Percentiles rank a stretch among this genome's conserved stretches.
These are phyloP conservation scores for Dactylellina haptotyla DNA, from an alignment of 2,329 filamentous ascomycete species.

Conservation along the genomic window DNA sequence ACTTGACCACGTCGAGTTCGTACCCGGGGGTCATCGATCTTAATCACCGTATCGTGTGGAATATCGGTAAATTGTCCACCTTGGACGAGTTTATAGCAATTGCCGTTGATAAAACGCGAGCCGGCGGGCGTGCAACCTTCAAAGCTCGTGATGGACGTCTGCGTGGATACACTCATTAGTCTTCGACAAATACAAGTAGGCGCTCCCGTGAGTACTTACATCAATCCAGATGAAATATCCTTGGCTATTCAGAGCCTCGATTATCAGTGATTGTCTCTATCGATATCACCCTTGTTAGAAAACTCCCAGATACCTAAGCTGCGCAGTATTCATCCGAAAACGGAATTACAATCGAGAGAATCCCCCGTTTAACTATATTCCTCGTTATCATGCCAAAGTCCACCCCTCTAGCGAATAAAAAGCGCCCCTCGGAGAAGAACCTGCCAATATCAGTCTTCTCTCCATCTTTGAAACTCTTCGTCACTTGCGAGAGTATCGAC, in stretches of 20 bases:
- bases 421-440: slow-evolving; percentile 34
- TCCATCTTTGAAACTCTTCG: not conserved
- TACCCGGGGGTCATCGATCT: slow-evolving; percentile 14
- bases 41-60: slow-evolving; percentile 9
- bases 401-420: slow-evolving; percentile 4
- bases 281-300: slow-evolving; percentile 7
- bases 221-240: slow-evolving; percentile 32
- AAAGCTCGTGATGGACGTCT: slow-evolving; percentile 9
- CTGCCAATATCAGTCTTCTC: slow-evolving; percentile 28
- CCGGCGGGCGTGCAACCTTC: slow-evolving; percentile 37
- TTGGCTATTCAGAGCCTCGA: slow-evolving; percentile 19
- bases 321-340: not conserved
- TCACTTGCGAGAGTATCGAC: slow-evolving; percentile 12
- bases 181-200: not conserved
- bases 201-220: slow-evolving; percentile 24
- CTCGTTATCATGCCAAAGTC: slow-evolving; percentile 14
- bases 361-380: not conserved
- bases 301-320: not conserved
- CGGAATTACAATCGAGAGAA: slow-evolving; percentile 7
- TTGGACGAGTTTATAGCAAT: slow-evolving; percentile 22
- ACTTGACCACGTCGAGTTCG: not conserved
- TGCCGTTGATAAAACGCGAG: slow-evolving; percentile 34
- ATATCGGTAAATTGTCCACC: slow-evolving; percentile 1
- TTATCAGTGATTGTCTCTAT: slow-evolving; percentile 42
- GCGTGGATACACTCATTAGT: not conserved